phyloP scores from a whole-genome alignment of 345 rosid species.

The Eucalyptus sp. region DNA sequence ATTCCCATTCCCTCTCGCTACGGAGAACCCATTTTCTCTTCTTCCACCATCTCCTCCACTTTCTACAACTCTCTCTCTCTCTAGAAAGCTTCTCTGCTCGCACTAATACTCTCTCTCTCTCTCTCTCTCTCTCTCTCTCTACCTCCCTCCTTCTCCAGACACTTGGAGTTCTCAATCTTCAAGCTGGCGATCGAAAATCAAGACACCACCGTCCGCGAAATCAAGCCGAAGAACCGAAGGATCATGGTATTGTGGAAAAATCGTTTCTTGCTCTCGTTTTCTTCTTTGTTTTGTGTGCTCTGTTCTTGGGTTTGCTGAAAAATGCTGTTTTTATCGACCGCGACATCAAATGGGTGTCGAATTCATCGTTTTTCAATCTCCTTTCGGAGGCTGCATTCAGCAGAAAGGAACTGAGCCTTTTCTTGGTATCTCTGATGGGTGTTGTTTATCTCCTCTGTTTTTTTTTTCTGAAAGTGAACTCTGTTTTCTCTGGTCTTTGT shows the following conservation, averaged over 20 bases:
- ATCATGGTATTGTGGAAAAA: slow-evolving; percentile 44
- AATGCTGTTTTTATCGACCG: neutral
- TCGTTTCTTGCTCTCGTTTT: neutral
- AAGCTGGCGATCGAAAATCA: slow-evolving; percentile 85
- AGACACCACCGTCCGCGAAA: slow-evolving; percentile 58
- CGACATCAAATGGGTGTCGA: neutral
- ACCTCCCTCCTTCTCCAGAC: slow-evolving; percentile 3
- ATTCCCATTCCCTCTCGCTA: neutral
- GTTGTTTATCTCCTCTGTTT: neutral
- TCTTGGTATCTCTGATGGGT: neutral
- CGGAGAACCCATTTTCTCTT: neutral
- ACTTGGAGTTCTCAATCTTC: slow-evolving; percentile 1
- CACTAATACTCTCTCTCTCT: neutral
- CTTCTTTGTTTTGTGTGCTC: neutral
- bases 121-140: slow-evolving; percentile 3
- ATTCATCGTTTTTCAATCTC: neutral
- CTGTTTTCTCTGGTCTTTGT: neutral
- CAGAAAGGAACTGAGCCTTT: neutral
- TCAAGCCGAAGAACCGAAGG: slow-evolving; percentile 74
- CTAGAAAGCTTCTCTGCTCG: neutral
- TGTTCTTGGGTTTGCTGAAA: neutral
- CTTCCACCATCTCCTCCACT: neutral
- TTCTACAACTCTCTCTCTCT: neutral
- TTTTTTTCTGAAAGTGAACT: neutral
- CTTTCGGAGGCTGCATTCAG: neutral